Evolutionary conservation across 1,284 basidiomycete genomes (phyloP).

Genomic region (Ustilago bromivora): DNA sequence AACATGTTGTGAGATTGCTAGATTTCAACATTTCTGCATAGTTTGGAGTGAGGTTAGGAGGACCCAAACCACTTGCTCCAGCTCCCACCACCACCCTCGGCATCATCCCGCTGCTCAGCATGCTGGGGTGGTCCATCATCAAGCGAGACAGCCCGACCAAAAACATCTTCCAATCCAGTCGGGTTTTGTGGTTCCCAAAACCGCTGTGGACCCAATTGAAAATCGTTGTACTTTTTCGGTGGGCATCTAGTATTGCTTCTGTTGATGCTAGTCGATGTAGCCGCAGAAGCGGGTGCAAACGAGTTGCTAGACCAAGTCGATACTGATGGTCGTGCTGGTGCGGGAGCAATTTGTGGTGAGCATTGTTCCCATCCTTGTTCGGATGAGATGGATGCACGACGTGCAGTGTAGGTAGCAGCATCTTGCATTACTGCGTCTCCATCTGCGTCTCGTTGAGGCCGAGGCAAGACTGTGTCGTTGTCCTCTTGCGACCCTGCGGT

Average conservation of each 20-base stretch:
- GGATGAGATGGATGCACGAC: slow-evolving; percentile 22
- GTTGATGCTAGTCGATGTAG: not conserved
- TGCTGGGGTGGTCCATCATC: slow-evolving; percentile 17
- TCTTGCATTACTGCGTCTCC: slow-evolving; percentile 48
- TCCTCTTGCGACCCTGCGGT: not conserved
- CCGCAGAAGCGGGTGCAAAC: not conserved
- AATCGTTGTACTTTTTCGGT: slow-evolving; percentile 17
- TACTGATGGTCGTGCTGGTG: not conserved
- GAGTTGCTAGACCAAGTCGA: slow-evolving; percentile 3
- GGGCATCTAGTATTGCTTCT: not conserved
- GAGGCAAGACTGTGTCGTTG: not conserved
- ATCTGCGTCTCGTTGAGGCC: slow-evolving; percentile 23
- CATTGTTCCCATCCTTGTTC: slow-evolving; percentile 27
- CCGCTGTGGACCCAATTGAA: slow-evolving; percentile 56
- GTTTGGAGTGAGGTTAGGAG: slow-evolving; percentile 6
- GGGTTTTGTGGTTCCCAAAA: slow-evolving; percentile 55
- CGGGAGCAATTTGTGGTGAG: not conserved
- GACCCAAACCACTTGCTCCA: slow-evolving; percentile 51
- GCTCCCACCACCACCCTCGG: slow-evolving; percentile 3
- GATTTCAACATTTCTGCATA: not conserved
- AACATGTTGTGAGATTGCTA: not conserved
- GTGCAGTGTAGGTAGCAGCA: slow-evolving; percentile 16
- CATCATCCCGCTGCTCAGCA: not conserved
- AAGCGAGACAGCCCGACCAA: slow-evolving; percentile 43
- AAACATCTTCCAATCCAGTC: slow-evolving; percentile 62